Evolutionary conservation across 495 filamentous ascomycete species (phyloP), one percentile per base, ranked within the genome.

Genomic region (Penicillium simplicissimum): DNA sequence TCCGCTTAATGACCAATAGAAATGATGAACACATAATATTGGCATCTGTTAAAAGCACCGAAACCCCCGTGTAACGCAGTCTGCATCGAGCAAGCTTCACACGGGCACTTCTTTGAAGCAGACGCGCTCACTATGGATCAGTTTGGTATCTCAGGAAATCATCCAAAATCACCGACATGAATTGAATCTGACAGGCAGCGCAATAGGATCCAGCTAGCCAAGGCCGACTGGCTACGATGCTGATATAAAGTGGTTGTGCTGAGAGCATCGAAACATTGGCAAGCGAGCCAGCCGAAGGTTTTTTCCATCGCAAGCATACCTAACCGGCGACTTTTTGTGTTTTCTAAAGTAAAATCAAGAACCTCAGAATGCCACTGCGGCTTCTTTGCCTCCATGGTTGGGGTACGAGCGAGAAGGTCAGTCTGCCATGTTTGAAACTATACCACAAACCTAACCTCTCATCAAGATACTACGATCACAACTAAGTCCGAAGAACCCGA

Each of bases 371-470:
- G 71, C 69, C 68, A 33, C 60, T 73, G 33, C 63, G 63, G 55
- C 58, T 73, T 14, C 54, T 73, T 55, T 73, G 71, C 58, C 66
- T 73, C 40, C 71, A 73, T 63, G 71, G 71, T 47, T 73, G 71
- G 71, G 71, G 71, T 11, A 73, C 71, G 10, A 73, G 67, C 52
- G 52, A 70, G 28, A 73, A 68, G 66, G 71, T 69, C 48, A 57
- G 62, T 47, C 19, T 28, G 2, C 9, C 42, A 3, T 11, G 10
- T 19, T 13, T 8, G 8, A 4, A 45, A 45, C 9, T 21, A 45
- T 45, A 21, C 42, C 42, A 13, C 9, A 45, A 0, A 3, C 9
- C 42, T 45, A 45, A 45, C 42, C 10, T 10, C 14, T 13, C 17
- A 14, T 31, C 21, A 28, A 74, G 69, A 74, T 74, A 52, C 56